Percentiles rank a stretch among this genome's conserved stretches.
Conservation (phyloP, 169 alveolate species). For the Cryptosporidium bovis region DNA sequence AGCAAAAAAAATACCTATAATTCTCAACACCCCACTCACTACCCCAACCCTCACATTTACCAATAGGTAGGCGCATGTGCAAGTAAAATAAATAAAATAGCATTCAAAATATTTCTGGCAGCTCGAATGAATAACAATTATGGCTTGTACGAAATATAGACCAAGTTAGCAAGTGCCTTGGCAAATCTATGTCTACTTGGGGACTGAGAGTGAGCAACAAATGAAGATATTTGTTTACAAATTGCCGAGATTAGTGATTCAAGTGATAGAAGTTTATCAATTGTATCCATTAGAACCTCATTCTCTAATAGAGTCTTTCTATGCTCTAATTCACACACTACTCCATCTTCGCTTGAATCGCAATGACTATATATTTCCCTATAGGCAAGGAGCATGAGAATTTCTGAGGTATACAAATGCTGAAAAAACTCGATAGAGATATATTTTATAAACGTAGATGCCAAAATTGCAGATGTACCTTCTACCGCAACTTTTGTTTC, state of each 20-base stretch:
- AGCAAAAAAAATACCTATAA: background rate
- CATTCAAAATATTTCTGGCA: background rate
- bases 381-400: conserved; percentile 28
- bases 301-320: conserved; percentile 2
- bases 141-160: conserved; percentile 62
- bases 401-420: conserved; percentile 60
- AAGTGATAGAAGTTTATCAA: conserved; percentile 51
- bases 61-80: background rate
- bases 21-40: too few relatives aligned
- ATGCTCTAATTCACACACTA: background rate
- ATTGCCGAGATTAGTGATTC: conserved; percentile 66
- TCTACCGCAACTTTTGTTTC: conserved; percentile 15
- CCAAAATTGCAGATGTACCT: conserved; percentile 60
- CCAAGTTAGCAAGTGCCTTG: conserved; percentile 65
- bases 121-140: background rate
- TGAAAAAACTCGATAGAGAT: conserved; percentile 66
- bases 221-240: conserved; percentile 68
- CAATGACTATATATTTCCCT: conserved; percentile 15
- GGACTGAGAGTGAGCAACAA: conserved; percentile 74
- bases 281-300: conserved; percentile 53
- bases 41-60: too few relatives aligned
- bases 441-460: conserved; percentile 69
- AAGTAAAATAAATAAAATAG: too few relatives aligned
- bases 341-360: background rate
- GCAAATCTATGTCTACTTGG: conserved; percentile 73